Base-by-base conservation (phyloP, 805 yeast species). In the Lachancea fermentati region DNA sequence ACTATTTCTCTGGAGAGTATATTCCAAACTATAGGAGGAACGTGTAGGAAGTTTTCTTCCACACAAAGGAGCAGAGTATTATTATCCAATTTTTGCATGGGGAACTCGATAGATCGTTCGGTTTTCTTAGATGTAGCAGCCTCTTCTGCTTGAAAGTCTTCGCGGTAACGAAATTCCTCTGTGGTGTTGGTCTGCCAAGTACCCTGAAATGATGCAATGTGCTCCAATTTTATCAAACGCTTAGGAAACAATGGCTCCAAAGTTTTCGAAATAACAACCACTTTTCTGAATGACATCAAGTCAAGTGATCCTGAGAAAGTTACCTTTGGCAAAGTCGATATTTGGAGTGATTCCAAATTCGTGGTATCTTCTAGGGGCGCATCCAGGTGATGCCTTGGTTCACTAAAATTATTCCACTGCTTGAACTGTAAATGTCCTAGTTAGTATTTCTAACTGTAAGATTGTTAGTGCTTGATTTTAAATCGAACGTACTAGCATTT, bases 371-470 rank as follows among this genome's bases (percentile, higher is more conserved):
- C 42, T n/a, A 47, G 34, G 3, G 61, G 55, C 3, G 52, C 46
- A 41, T 68, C 73, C 30, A 75, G 46, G 14, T 66, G 58, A 55
- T 74, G 79, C 46, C 79, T 69, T 24, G 78, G 76, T 18, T 65
- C 61, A 30, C 61, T 66, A n/a, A 52, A 47, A 13, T 71, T 74
- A 41, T 60, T 58, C 71, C 75, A 68, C 45, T 75, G 79, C 69
- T 75, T 75, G 39, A 75, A 69, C 73, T 68, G 37, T 3, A 15
- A 6, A 29, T n/a, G 31, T 7, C 8, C 14, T 6, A 2, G n/a
- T 31, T 19, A 19, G 26, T 22, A n/a, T n/a, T n/a, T n/a, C n/a
- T n/a, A n/a, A n/a, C n/a, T n/a, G n/a, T n/a, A n/a, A n/a, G n/a
- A n/a, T n/a, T n/a, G n/a, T n/a, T n/a, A n/a, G n/a, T n/a, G n/a